Percentiles rank a stretch among this genome's conserved stretches.
These are phyloP conservation scores for Arachis stenosperma DNA, from an alignment of 306 rosid species.

Conservation along the genomic window DNA sequence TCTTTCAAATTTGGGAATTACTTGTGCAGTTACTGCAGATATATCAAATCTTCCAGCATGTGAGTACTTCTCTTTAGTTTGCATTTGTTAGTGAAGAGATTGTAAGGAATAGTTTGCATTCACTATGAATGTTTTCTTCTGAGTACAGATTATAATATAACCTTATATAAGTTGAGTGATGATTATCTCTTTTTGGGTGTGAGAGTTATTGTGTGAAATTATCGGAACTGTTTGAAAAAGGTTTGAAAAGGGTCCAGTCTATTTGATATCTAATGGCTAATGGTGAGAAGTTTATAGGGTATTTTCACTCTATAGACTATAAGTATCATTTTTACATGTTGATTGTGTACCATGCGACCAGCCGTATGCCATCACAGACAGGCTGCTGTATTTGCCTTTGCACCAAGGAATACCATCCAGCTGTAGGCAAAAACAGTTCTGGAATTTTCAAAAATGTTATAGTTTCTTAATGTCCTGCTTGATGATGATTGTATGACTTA, in stretches of 20 bases:
- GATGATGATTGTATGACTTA: slow-evolving; percentile 29
- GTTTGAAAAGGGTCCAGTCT: slow-evolving; percentile 7
- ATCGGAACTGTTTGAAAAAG: slow-evolving; percentile 19
- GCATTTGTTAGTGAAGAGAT: background rate
- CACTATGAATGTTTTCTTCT: slow-evolving; percentile 31
- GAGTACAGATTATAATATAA: slow-evolving; percentile 14
- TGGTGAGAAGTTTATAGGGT: slow-evolving; percentile 8
- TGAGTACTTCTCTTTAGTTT: slow-evolving; percentile 42
- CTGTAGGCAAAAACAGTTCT: background rate
- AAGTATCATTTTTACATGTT: slow-evolving; percentile 13
- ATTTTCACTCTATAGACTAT: background rate
- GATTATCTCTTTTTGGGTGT: background rate
- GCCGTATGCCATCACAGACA: background rate
- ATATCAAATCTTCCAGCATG: slow-evolving; percentile 92
- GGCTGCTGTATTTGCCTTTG: background rate
- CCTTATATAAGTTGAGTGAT: background rate
- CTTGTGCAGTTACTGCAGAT: slow-evolving; percentile 96
- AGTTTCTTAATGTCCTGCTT: slow-evolving; percentile 21
- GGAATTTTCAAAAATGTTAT: background rate
- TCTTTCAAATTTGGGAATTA: slow-evolving; percentile 93
- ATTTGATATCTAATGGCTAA: slow-evolving; percentile 19
- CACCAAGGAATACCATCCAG: slow-evolving; percentile 17
- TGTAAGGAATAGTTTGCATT: slow-evolving; percentile 12
- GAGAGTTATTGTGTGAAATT: slow-evolving; percentile 28
- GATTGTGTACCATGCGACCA: background rate